A percentile compares a stretch with the other conserved stretches of the same genome.
Evolutionary conservation across 352 stramenopile genomes (phyloP).

Genomic region (Pythium phragmiticola): DNA sequence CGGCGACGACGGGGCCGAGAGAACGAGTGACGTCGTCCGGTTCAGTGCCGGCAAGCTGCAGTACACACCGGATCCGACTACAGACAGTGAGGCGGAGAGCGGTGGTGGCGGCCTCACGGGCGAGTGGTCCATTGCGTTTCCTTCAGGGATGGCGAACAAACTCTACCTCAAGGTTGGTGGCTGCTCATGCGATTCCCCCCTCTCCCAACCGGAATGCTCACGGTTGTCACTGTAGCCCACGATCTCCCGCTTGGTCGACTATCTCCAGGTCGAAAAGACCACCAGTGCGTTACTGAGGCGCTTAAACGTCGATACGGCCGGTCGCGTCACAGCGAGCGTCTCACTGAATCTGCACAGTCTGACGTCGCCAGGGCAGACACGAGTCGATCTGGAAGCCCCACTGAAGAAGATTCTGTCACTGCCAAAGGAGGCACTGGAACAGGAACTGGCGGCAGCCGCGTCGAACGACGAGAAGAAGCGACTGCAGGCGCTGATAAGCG

Average conservation of each 20-base stretch:
- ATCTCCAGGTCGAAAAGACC: conserved; percentile 49
- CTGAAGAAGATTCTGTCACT: conserved; percentile 35
- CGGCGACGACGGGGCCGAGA: background rate
- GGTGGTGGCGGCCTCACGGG: conserved; percentile 28
- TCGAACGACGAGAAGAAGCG: conserved; percentile 80
- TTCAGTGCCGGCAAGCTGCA: conserved; percentile 47
- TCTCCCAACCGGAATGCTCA: background rate
- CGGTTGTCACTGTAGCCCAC: conserved; percentile 22
- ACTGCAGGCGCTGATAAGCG: conserved; percentile 51
- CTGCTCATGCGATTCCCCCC: background rate
- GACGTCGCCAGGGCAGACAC: conserved; percentile 31
- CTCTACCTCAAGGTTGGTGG: conserved; percentile 44
- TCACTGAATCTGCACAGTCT: conserved; percentile 40
- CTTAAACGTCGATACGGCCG: conserved; percentile 29
- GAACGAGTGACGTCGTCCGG: background rate
- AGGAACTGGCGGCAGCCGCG: conserved; percentile 44
- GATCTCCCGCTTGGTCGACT: conserved; percentile 42
- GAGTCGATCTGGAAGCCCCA: conserved; percentile 10
- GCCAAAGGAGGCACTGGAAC: conserved; percentile 49
- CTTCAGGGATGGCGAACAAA: conserved; percentile 24
- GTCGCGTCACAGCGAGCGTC: conserved; percentile 35
- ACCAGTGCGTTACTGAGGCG: conserved; percentile 36
- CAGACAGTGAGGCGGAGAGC: background rate
- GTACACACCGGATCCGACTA: conserved; percentile 28
- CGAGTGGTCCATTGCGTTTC: conserved; percentile 50